Percentiles rank a stretch among this genome's conserved stretches.
Evolutionary conservation across 257 asterid species (phyloP).

Genomic region (Henckelia pumila): DNA sequence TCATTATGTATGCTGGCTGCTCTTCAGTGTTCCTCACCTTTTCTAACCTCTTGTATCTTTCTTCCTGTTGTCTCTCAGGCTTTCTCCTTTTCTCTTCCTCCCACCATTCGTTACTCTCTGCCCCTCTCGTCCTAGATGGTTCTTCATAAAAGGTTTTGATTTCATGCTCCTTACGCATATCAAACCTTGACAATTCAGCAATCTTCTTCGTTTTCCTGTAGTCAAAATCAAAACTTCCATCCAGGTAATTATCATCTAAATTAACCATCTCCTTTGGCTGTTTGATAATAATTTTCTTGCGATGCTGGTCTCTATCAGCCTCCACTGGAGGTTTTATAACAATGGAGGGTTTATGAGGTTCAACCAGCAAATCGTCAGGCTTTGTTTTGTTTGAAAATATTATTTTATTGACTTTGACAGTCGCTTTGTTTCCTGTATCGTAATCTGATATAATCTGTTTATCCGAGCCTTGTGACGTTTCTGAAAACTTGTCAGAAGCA

Average conservation of each 20-base stretch:
- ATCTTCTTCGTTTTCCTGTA: constrained; percentile 81
- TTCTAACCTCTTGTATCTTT: constrained; percentile 50
- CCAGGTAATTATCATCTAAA: constrained; percentile 79
- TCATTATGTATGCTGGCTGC: constrained; percentile 57
- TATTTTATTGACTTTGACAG: constrained; percentile 69
- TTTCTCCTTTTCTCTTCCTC: constrained; percentile 58
- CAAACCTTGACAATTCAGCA: constrained; percentile 63
- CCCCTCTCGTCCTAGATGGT: constrained; percentile 54
- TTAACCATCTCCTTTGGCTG: constrained; percentile 68
- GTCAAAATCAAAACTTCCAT: constrained; percentile 73
- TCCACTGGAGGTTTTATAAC: constrained; percentile 81
- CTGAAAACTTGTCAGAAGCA: constrained; percentile 65
- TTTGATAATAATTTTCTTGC: constrained; percentile 73
- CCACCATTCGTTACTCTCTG: constrained; percentile 61
- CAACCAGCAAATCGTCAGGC: constrained; percentile 63
- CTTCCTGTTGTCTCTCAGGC: constrained; percentile 55
- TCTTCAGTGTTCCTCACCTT: constrained; percentile 59
- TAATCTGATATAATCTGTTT: constrained; percentile 59
- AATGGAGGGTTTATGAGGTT: constrained; percentile 62
- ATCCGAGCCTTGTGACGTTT: constrained; percentile 77
- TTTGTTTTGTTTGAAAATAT: constrained; percentile 70
- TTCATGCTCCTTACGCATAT: constrained; percentile 45
- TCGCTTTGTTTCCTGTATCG: constrained; percentile 60
- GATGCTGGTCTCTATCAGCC: constrained; percentile 64
- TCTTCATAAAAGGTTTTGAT: constrained; percentile 47